A percentile compares a stretch with the other conserved stretches of the same genome.
phyloP scores from a whole-genome alignment of 2,329 filamentous ascomycete genomes.

The Fusarium poae region DNA sequence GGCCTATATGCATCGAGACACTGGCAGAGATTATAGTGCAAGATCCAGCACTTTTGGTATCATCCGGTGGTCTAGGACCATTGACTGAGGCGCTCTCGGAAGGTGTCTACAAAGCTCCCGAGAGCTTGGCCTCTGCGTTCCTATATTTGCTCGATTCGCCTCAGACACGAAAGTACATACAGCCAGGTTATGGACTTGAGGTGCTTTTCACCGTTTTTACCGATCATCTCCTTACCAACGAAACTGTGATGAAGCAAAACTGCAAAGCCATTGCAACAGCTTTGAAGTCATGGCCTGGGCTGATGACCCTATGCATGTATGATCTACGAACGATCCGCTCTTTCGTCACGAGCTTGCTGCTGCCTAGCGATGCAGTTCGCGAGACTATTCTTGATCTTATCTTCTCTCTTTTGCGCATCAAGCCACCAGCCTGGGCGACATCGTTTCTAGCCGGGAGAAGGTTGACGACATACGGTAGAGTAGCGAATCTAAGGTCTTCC shows the following conservation, averaged over 20 bases:
- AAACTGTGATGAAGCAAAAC: constrained; percentile 80
- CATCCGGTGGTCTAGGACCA: constrained; percentile 85
- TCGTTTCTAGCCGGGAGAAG: constrained; percentile 93
- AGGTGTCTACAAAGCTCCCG: constrained; percentile 91
- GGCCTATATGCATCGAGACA: constrained; percentile 92
- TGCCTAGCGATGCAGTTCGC: constrained; percentile 67
- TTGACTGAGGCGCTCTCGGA: constrained; percentile 94
- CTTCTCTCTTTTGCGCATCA: constrained; percentile 85
- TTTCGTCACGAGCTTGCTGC: constrained; percentile 73
- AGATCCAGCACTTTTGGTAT: constrained; percentile 83
- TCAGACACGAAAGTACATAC: constrained; percentile 82
- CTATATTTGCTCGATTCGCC: constrained; percentile 91
- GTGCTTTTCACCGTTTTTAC: constrained; percentile 93
- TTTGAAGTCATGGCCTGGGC: constrained; percentile 91
- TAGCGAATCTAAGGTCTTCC: constrained; percentile 81
- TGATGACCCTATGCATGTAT: constrained; percentile 90
- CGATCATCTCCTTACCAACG: constrained; percentile 76
- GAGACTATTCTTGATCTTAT: constrained; percentile 91
- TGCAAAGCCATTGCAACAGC: constrained; percentile 92
- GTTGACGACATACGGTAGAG: constrained; percentile 95
- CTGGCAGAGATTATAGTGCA: constrained; percentile 91
- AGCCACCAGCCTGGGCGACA: constrained; percentile 91
- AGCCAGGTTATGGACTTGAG: constrained; percentile 89
- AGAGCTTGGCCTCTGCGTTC: constrained; percentile 88
- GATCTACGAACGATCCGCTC: constrained; percentile 87